These are phyloP conservation scores for Xylariaceae sp. DNA, from an alignment of 2,329 filamentous ascomycete species.

Conservation along the genomic window DNA sequence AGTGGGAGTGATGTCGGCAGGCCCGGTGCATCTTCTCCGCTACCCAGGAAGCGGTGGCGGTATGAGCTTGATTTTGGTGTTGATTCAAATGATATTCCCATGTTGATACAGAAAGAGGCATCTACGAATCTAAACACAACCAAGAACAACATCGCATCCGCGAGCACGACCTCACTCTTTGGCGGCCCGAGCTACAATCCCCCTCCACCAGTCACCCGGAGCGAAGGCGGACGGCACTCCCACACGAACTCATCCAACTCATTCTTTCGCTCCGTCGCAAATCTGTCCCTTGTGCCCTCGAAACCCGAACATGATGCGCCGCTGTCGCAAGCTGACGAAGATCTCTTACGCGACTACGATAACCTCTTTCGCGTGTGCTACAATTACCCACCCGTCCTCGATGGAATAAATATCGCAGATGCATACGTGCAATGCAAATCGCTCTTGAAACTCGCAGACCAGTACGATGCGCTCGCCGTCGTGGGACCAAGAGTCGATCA, in stretches of 20 bases:
- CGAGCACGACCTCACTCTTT: constrained; percentile 51
- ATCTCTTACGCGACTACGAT: constrained; percentile 87
- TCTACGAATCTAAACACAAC: constrained; percentile 20
- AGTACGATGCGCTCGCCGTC: constrained; percentile 86
- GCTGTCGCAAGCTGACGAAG: constrained; percentile 62
- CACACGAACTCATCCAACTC: constrained; percentile 50
- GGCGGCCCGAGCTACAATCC: constrained; percentile 49
- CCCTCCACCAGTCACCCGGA: constrained; percentile 40
- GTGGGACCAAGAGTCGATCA: constrained; percentile 90
- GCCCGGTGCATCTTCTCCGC: constrained; percentile 35
- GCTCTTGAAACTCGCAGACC: constrained; percentile 82
- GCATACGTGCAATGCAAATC: constrained; percentile 94
- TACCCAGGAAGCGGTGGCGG: constrained; percentile 67
- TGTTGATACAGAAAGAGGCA: constrained; percentile 77
- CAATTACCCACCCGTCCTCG: constrained; percentile 80
- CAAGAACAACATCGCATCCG: constrained; percentile 13
- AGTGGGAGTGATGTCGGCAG: constrained; percentile 37
- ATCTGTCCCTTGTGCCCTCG: constrained; percentile 57
- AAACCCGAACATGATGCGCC: constrained; percentile 49
- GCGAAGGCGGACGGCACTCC: constrained; percentile 50
- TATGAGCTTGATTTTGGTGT: constrained; percentile 82
- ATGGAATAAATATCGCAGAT: constrained; percentile 83
- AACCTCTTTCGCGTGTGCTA: constrained; percentile 96
- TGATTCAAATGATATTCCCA: constrained; percentile 74
- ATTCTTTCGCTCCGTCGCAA: constrained; percentile 87